Evolutionary conservation across 2,329 filamentous ascomycete genomes (phyloP), one percentile per base, ranked within the genome.

Genomic region (Coniosporium tulheliwenetii): DNA sequence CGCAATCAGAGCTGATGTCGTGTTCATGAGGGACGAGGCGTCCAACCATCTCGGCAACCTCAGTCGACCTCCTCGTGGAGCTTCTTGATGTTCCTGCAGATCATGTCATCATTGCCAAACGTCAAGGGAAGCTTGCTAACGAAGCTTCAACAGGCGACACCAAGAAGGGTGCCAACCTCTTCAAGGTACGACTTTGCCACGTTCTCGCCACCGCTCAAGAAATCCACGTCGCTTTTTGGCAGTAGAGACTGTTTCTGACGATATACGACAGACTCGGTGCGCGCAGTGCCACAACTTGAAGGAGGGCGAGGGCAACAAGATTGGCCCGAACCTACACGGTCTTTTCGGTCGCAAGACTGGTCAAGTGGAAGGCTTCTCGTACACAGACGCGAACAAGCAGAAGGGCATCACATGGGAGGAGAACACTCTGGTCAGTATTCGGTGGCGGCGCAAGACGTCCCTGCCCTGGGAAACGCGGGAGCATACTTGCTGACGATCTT

Each of bases 311-410:
- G 77, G 78, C 69, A 93, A 95, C 85, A 96, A 96, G 81, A 85
- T 94, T 67, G 91, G 91, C 63, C 91, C 91, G 59, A 86, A 86
- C 64, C 80, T 98, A 57, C 79, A 93, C 80, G 91, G 91, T 63
- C 85, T 98, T 53, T 98, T 94, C 66, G 91, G 91, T 66, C 89
- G 91, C 66, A 83, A 94, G 75, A 85, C 84, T 50, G 91, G 91
- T 58, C 75, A 80, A 63, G 85, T 93, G 55, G 81, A 85, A 37
- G 89, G 91, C 52, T 98, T 82, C 79, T 72, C 85, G 61, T 98
- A 96, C 80, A 94, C 91, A 67, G 91, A 98, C 62, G 91, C 89
- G 77, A 98, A 98, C 84, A 96, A 96, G 82, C 71, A 81, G 61
- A 93, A 93, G 75, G 87, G 81, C 58, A 78, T 98, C 56, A 74